A percentile compares a stretch with the other conserved stretches of the same genome.
These are phyloP conservation scores for Physaria fendleri DNA, from an alignment of 345 rosid genomes.

Conservation along the genomic window DNA sequence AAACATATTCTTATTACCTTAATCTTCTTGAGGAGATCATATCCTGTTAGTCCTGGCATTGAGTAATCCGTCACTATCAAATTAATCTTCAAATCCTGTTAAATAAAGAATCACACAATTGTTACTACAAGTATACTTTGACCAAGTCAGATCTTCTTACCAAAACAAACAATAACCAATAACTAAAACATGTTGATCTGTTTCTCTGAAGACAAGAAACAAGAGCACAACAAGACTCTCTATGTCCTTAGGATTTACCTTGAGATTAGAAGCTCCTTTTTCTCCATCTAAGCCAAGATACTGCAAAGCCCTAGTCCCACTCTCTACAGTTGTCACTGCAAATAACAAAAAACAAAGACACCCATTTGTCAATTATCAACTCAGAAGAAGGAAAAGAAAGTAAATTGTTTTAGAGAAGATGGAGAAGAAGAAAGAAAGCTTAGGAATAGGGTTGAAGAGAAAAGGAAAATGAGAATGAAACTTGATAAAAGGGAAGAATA, in stretches of 20 bases:
- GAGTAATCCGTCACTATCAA: slow-evolving; percentile 76
- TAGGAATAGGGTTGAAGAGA: slow-evolving; percentile 16
- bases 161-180: background rate
- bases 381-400: too few species aligned
- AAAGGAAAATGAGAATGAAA: background rate
- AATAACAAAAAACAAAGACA: background rate
- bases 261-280: slow-evolving; percentile 46
- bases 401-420: too few species aligned
- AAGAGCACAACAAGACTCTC: too few species aligned
- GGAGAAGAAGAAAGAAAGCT: too few species aligned
- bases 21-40: slow-evolving; percentile 71
- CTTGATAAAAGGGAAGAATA: background rate
- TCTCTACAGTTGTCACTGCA: slow-evolving; percentile 77
- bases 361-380: slow-evolving; percentile 8
- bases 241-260: too few species aligned
- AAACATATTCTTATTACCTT: slow-evolving; percentile 47
- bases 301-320: slow-evolving; percentile 71
- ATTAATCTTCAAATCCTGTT: slow-evolving; percentile 76
- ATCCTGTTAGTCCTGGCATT: slow-evolving; percentile 85
- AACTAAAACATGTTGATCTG: too few species aligned
- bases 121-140: too few species aligned
- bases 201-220: too few species aligned
- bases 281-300: slow-evolving; percentile 77
- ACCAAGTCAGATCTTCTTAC: too few species aligned
- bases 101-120: too few species aligned